Evolutionary conservation across 345 rosid genomes (phyloP).

Genomic region (Bruguiera gymnorhiza): DNA sequence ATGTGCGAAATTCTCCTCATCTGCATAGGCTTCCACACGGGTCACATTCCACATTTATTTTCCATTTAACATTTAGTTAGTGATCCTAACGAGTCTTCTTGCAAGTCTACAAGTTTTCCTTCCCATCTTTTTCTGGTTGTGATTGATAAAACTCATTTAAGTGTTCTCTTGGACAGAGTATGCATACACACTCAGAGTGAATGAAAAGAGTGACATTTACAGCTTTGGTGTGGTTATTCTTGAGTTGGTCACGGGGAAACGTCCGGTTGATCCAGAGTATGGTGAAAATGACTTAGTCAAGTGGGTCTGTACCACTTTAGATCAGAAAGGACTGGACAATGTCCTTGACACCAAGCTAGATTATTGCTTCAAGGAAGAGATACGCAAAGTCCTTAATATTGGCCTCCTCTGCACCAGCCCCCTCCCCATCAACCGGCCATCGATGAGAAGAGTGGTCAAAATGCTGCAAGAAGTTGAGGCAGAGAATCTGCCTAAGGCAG

Average conservation of each 20-base stretch:
- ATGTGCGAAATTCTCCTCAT: no score
- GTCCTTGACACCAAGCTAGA: slow-evolving; percentile 79
- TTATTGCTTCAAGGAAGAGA: slow-evolving; percentile 77
- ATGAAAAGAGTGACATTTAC: slow-evolving; percentile 99
- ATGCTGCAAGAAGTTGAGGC: slow-evolving; percentile 71
- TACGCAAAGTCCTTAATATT: slow-evolving; percentile 78
- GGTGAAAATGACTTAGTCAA: slow-evolving; percentile 96
- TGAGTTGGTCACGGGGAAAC: slow-evolving; percentile 84
- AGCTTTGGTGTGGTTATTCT: slow-evolving; percentile 95
- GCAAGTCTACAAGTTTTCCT: not conserved
- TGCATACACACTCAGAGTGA: slow-evolving; percentile 92
- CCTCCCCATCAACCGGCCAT: slow-evolving; percentile 86
- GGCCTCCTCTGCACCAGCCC: slow-evolving; percentile 87
- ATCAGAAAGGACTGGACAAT: slow-evolving; percentile 77
- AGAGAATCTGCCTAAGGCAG: slow-evolving; percentile 29
- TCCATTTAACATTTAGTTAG: no score
- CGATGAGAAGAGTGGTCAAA: slow-evolving; percentile 95
- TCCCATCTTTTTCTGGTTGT: not conserved
- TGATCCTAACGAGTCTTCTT: no score
- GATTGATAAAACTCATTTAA: not conserved
- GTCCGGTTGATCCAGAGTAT: slow-evolving; percentile 67
- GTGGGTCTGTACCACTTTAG: slow-evolving; percentile 79
- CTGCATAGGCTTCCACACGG: no score
- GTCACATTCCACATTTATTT: no score
- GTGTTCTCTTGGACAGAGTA: slow-evolving; percentile 56